These are phyloP conservation scores for Neolentinus lepideus DNA, from an alignment of 1,284 basidiomycete genomes.

Conservation along the genomic window DNA sequence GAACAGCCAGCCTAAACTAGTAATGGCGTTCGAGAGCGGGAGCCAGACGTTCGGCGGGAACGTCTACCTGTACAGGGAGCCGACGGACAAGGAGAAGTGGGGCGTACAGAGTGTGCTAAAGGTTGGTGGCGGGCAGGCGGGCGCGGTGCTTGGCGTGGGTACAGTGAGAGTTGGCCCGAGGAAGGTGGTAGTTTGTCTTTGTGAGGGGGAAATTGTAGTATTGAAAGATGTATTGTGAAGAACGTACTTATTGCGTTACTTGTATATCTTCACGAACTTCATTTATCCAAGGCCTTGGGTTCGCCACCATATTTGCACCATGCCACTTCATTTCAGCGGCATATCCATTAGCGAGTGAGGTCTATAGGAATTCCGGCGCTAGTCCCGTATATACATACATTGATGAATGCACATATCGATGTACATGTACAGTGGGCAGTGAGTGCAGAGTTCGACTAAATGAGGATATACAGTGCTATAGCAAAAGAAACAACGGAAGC, in stretches of 20 bases:
- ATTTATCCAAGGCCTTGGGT: too few species aligned
- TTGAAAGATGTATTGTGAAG: conserved; percentile 38
- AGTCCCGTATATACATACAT: not conserved
- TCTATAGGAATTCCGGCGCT: not conserved
- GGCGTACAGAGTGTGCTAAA: conserved; percentile 77
- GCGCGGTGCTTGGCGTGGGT: conserved; percentile 77
- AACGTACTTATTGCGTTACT: not conserved
- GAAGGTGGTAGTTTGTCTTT: conserved; percentile 59
- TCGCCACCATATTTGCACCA: too few species aligned
- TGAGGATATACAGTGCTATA: not conserved
- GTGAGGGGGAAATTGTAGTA: conserved; percentile 71
- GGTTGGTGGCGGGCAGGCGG: conserved; percentile 59
- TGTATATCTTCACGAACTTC: too few species aligned
- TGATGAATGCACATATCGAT: not conserved
- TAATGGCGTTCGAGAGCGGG: conserved; percentile 80
- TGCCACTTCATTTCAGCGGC: too few species aligned
- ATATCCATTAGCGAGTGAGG: not conserved
- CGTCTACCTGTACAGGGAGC: conserved; percentile 74
- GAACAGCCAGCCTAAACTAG: conserved; percentile 44
- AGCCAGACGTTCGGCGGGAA: conserved; percentile 62
- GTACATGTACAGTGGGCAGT: not conserved
- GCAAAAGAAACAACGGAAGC: not conserved
- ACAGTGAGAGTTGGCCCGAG: conserved; percentile 30
- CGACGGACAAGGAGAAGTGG: conserved; percentile 38
- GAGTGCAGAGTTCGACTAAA: not conserved